Conservation (phyloP, 2,329 filamentous ascomycete species). For the Fusarium agapanthi region DNA sequence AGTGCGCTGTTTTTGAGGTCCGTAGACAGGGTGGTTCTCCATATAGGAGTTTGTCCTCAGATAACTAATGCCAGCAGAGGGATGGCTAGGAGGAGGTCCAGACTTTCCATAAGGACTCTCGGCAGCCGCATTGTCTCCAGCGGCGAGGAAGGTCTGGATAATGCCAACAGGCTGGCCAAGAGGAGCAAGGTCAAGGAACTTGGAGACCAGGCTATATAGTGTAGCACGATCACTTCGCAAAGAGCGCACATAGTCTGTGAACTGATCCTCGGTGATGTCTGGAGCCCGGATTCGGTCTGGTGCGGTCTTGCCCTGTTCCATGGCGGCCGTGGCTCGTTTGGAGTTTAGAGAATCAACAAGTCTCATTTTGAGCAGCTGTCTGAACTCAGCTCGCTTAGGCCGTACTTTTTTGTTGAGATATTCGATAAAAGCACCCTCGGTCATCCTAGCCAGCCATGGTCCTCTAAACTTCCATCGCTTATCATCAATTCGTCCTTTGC, state of each 20-base stretch:
- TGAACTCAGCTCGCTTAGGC: conserved; percentile 63
- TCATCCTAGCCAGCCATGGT: conserved; percentile 72
- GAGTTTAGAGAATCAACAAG: conserved; percentile 58
- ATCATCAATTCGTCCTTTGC: conserved; percentile 50
- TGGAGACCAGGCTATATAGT: conserved; percentile 64
- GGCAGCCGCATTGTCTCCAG: conserved; percentile 37
- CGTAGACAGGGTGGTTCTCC: conserved; percentile 69
- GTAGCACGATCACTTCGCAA: conserved; percentile 61
- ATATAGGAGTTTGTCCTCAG: conserved; percentile 63
- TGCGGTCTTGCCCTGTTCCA: conserved; percentile 49
- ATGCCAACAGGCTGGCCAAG: conserved; percentile 49
- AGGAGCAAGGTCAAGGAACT: conserved; percentile 70
- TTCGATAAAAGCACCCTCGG: conserved; percentile 65
- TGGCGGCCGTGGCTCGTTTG: conserved; percentile 48
- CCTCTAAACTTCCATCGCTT: conserved; percentile 73
- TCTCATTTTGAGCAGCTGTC: conserved; percentile 58
- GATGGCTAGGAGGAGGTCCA: conserved; percentile 69
- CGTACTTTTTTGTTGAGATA: conserved; percentile 65
- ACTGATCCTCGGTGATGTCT: conserved; percentile 60
- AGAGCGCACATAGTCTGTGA: conserved; percentile 61
- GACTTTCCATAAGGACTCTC: conserved; percentile 58
- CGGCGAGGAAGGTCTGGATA: conserved; percentile 38
- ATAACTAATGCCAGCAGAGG: conserved; percentile 70
- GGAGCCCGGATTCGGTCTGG: conserved; percentile 41
- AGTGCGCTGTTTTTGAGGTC: conserved; percentile 61